Conservation (phyloP, 2,329 filamentous ascomycete species). For the Claviceps cyperi region DNA sequence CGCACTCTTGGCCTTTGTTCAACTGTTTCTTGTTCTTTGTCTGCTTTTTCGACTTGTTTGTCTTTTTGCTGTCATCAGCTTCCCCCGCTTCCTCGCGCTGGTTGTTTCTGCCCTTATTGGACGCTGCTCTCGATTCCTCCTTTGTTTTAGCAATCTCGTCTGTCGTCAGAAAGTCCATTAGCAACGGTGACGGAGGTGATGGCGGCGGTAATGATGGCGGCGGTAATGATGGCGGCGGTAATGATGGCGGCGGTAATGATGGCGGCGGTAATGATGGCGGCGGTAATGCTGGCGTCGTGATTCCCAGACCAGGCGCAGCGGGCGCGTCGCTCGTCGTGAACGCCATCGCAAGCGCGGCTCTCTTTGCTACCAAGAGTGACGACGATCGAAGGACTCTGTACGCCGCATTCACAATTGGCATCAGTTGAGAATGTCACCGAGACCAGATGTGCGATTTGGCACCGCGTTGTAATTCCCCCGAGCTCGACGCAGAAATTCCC, state of each 20-base stretch:
- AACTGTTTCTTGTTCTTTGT: not conserved
- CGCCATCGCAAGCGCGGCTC: constrained; percentile 6
- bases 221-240: not conserved
- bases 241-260: constrained; percentile 1
- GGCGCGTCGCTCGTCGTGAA: not conserved
- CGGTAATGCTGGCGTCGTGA: not conserved
- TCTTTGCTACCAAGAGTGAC: not conserved
- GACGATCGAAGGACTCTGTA: constrained; percentile 7
- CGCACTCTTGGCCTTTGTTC: not conserved
- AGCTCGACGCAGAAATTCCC: not conserved
- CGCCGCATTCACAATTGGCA: constrained; percentile 7
- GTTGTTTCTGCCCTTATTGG: not conserved
- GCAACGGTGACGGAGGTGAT: not conserved
- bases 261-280: not conserved
- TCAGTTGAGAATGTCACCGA: not conserved
- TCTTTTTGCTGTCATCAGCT: not conserved
- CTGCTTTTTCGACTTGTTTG: not conserved
- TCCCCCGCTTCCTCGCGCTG: not conserved
- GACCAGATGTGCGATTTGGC: no score
- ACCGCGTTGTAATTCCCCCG: no score
- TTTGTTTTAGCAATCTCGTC: constrained; percentile 1
- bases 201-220: constrained; percentile 2
- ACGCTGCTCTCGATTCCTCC: not conserved
- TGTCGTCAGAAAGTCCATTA: not conserved
- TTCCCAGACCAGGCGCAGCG: constrained; percentile 5